Base-by-base conservation (phyloP, 352 stramenopile genomes). In the Thalassiosira oceanica region DNA sequence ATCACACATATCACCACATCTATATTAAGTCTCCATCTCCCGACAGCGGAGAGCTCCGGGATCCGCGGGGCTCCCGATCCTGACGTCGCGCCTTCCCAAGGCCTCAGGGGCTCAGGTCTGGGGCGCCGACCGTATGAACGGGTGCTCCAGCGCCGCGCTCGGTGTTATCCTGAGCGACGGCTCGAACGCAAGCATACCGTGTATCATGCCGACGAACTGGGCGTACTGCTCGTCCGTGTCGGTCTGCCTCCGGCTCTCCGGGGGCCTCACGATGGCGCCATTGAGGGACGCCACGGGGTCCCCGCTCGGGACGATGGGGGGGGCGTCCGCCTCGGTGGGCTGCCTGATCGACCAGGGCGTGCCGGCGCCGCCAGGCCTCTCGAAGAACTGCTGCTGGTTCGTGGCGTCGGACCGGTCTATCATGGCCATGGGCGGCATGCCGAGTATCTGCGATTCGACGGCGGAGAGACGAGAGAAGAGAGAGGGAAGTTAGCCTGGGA, bases 171-270 rank as follows among this genome's bases (percentile, higher is more conserved):
- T 85, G 16, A 92, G 87, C 1, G 79, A 60, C 3, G 95, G 94
- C 62, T 97, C 90, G 67, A 93, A 98, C n/a, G 96, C 84, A 13
- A 98, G 83, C 94, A 98, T 98, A 27, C 87, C 80, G 62, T 93
- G 82, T 7, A 98, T 77, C 7, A 98, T 79, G 74, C 98, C 96
- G 3, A 97, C 76, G 67, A 98, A 97, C 1, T 92, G 70, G 10
- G 85, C 75, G 71, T 98, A 98, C 52, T 97, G 89, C 28, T 91
- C 70, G 54, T 93, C 87, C 33, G 52, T 68, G 16, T 56, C 44
- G 2, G 78, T 74, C 39, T 84, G 78, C 51, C 84, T 86, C 46
- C 83, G 83, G 33, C 70, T 58, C 51, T 57, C 65, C 10, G 68
- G 65, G 41, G 86, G 79, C 29, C 74, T 80, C 13, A 53, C 66